phyloP scores from a whole-genome alignment of 2,329 filamentous ascomycete species.

The Thermoascus crustaceus region DNA sequence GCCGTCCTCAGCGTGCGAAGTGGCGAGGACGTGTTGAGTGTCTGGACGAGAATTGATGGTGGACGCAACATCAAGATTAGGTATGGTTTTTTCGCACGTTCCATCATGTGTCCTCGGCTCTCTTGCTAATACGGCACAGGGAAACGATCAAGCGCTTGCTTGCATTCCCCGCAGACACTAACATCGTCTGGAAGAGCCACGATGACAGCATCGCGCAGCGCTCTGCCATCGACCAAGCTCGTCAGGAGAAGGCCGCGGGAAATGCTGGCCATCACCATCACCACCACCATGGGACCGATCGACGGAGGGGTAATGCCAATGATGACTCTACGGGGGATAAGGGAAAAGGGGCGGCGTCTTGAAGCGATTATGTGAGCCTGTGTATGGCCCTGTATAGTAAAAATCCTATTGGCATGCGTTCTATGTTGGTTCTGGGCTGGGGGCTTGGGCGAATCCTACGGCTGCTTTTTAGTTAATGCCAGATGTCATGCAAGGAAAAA shows the following conservation, averaged over 20 bases:
- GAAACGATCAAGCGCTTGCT: constrained; percentile 92
- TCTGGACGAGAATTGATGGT: constrained; percentile 93
- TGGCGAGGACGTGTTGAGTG: constrained; percentile 93
- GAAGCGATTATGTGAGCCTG: constrained; percentile 17
- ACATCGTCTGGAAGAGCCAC: constrained; percentile 91
- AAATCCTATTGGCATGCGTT: constrained; percentile 28
- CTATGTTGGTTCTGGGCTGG: constrained; percentile 26
- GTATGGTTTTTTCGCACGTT: constrained; percentile 47
- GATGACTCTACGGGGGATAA: constrained; percentile 38
- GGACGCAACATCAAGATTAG: constrained; percentile 93
- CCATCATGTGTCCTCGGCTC: constrained; percentile 4
- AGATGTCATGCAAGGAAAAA: constrained; percentile 4
- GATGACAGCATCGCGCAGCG: constrained; percentile 92
- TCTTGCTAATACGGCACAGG: constrained; percentile 42
- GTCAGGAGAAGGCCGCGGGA: constrained; percentile 65
- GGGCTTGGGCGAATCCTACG: constrained; percentile 34
- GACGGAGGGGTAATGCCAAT: constrained; percentile 34
- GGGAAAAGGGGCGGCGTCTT: constrained; percentile 30
- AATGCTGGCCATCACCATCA: constrained; percentile 27
- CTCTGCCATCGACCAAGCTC: constrained; percentile 80
- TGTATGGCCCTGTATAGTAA: constrained; percentile 33
- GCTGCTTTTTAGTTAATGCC: constrained; percentile 18
- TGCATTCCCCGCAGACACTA: constrained; percentile 76
- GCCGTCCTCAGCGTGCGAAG: constrained; percentile 89
- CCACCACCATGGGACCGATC: constrained; percentile 28